These are phyloP conservation scores for Desmodesmus armatus DNA, from an alignment of 139 green algal species.

Conservation along the genomic window DNA sequence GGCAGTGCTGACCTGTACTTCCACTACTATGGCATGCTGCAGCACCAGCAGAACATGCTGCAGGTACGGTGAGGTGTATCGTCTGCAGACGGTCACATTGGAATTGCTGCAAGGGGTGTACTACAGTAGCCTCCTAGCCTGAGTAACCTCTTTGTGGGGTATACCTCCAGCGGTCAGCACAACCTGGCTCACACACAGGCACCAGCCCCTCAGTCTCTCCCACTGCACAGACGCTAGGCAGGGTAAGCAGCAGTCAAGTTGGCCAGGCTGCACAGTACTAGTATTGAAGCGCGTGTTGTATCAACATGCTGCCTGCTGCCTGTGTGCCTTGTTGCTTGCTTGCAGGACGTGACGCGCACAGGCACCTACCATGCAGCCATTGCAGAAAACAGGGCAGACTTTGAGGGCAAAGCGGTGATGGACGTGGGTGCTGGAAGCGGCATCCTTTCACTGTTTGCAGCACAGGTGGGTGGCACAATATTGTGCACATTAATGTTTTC, in stretches of 20 bases:
- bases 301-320: too few species aligned
- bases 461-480: too few species aligned
- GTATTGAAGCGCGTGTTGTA: not conserved
- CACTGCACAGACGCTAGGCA: not conserved
- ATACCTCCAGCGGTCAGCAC: not conserved
- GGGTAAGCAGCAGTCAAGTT: not conserved
- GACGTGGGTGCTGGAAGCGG: slow-evolving; percentile 95
- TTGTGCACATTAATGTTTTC: too few species aligned
- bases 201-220: not conserved
- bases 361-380: slow-evolving; percentile 97
- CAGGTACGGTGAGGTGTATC: slow-evolving; percentile 55
- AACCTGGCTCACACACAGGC: not conserved
- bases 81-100: not conserved
- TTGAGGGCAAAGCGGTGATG: slow-evolving; percentile 92
- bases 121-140: not conserved
- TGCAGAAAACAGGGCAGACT: slow-evolving; percentile 87
- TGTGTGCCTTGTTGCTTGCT: not conserved
- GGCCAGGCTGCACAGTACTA: not conserved
- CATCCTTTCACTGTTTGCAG: slow-evolving; percentile 97
- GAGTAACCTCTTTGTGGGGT: not conserved
- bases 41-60: slow-evolving; percentile 94
- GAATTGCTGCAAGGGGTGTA: not conserved
- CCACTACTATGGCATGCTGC: slow-evolving; percentile 87
- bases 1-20: slow-evolving; percentile 89
- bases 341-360: slow-evolving; percentile 86